phyloP scores from a whole-genome alignment of 768 basidiomycete species.

The Trametes punicea region DNA sequence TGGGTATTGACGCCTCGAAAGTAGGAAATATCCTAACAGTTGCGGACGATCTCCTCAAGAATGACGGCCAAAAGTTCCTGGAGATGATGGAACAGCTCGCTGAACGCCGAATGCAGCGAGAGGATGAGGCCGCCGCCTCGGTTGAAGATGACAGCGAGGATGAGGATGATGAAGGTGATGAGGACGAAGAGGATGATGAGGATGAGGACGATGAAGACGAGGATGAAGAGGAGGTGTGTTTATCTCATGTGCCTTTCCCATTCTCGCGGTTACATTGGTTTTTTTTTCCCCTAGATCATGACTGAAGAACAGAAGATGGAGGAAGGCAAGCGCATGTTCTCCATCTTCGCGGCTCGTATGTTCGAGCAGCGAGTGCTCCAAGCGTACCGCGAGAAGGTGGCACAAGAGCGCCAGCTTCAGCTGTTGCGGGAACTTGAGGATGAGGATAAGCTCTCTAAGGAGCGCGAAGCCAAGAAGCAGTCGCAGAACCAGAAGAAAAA shows the following conservation, averaged over 20 bases:
- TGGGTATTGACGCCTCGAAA: constrained; percentile 41
- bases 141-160: constrained; percentile 47
- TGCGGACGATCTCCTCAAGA: constrained; percentile 97
- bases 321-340: constrained; percentile 99
- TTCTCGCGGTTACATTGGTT: constrained; percentile 9
- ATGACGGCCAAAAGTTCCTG: constrained; percentile 97
- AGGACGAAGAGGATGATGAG: constrained; percentile 48
- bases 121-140: constrained; percentile 58
- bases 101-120: constrained; percentile 88
- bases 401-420: constrained; percentile 92
- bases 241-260: neutral
- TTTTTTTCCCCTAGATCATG: constrained; percentile 49
- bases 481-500: constrained; percentile 98
- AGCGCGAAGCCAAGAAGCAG: constrained; percentile 89
- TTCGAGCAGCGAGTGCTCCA: constrained; percentile 98
- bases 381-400: constrained; percentile 95
- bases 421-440: constrained; percentile 93
- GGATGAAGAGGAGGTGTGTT: constrained; percentile 44
- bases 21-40: constrained; percentile 96
- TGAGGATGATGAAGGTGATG: constrained; percentile 48
- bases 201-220: constrained; percentile 50
- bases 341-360: constrained; percentile 98
- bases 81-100: constrained; percentile 99
- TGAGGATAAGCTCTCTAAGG: constrained; percentile 83
- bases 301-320: constrained; percentile 99